phyloP scores from a whole-genome alignment of 352 stramenopile genomes.

The Globisporangium splendens region DNA sequence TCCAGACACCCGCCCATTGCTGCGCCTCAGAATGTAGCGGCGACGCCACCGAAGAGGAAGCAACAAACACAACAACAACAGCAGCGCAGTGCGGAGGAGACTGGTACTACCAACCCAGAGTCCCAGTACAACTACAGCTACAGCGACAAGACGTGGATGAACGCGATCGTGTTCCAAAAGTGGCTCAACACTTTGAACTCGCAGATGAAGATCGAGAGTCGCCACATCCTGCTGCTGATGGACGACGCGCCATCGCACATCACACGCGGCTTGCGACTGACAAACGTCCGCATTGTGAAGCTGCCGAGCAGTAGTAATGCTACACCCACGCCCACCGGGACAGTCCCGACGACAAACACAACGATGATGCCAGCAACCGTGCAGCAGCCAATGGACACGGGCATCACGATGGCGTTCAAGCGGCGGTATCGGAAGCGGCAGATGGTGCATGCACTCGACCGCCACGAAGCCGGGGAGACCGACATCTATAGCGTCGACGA shows the following conservation, averaged over 20 bases:
- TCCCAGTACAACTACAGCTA: slow-evolving; percentile 22
- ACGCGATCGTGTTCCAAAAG: slow-evolving; percentile 26
- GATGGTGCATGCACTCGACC: slow-evolving; percentile 16
- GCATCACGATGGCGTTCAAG: slow-evolving; percentile 23
- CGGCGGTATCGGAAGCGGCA: slow-evolving; percentile 22
- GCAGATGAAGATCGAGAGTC: slow-evolving; percentile 24
- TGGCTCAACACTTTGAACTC: slow-evolving; percentile 27
- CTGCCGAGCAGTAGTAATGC: not conserved
- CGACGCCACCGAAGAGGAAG: not conserved
- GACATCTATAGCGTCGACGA: slow-evolving; percentile 12
- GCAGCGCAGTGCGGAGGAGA: not conserved
- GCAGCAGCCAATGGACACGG: slow-evolving; percentile 9
- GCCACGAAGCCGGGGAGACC: slow-evolving; percentile 10
- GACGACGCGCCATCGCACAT: slow-evolving; percentile 29
- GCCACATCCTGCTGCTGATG: slow-evolving; percentile 26
- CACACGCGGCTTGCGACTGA: slow-evolving; percentile 20
- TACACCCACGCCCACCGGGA: not conserved
- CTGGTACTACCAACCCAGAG: slow-evolving; percentile 1
- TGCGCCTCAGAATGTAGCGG: not conserved
- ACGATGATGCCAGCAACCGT: not conserved
- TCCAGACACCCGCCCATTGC: slow-evolving; percentile 5
- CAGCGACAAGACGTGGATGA: slow-evolving; percentile 26
- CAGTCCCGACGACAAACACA: no score
- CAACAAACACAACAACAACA: not conserved
- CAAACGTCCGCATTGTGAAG: slow-evolving; percentile 19